Evolutionary conservation across 1,139 yeast genomes (phyloP).

Genomic region (Keqinozyma sinolaborantium): DNA sequence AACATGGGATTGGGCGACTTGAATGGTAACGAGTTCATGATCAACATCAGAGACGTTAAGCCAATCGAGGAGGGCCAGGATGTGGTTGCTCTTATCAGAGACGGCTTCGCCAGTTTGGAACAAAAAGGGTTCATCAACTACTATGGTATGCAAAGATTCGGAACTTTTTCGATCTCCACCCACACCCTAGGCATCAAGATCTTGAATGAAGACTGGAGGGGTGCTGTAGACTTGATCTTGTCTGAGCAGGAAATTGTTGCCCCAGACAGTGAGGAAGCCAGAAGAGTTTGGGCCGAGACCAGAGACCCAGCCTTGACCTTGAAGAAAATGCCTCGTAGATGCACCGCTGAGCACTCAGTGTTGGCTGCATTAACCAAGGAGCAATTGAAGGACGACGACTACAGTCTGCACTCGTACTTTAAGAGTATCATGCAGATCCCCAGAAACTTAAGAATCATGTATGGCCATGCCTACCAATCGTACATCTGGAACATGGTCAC

Average conservation of each 20-base stretch:
- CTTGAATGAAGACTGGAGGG: slow-evolving; percentile 71
- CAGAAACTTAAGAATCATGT: slow-evolving; percentile 87
- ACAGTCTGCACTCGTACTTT: slow-evolving; percentile 52
- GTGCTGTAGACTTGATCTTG: slow-evolving; percentile 72
- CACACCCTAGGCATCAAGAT: slow-evolving; percentile 78
- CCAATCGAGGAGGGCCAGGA: slow-evolving; percentile 25
- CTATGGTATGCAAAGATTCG: slow-evolving; percentile 96
- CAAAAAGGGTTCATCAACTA: slow-evolving; percentile 84
- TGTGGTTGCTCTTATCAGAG: slow-evolving; percentile 41
- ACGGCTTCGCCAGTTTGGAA: slow-evolving; percentile 56
- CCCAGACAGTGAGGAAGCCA: slow-evolving; percentile 79
- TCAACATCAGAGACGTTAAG: slow-evolving; percentile 73
- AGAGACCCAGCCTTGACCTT: slow-evolving; percentile 63
- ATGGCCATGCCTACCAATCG: slow-evolving; percentile 96
- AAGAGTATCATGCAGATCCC: slow-evolving; percentile 90
- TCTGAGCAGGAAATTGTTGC: slow-evolving; percentile 82
- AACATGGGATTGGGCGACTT: slow-evolving; percentile 77
- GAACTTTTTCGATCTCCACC: slow-evolving; percentile 90
- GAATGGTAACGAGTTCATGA: slow-evolving; percentile 81
- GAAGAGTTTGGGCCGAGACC: slow-evolving; percentile 78
- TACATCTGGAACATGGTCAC: slow-evolving; percentile 91
- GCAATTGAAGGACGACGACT: slow-evolving; percentile 45
- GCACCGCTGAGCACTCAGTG: slow-evolving; percentile 80
- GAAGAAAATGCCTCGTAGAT: slow-evolving; percentile 77
- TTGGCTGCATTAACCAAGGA: slow-evolving; percentile 53